Evolutionary conservation across 139 green algal species (phyloP).

Genomic region (Chlamydomonas urium): DNA sequence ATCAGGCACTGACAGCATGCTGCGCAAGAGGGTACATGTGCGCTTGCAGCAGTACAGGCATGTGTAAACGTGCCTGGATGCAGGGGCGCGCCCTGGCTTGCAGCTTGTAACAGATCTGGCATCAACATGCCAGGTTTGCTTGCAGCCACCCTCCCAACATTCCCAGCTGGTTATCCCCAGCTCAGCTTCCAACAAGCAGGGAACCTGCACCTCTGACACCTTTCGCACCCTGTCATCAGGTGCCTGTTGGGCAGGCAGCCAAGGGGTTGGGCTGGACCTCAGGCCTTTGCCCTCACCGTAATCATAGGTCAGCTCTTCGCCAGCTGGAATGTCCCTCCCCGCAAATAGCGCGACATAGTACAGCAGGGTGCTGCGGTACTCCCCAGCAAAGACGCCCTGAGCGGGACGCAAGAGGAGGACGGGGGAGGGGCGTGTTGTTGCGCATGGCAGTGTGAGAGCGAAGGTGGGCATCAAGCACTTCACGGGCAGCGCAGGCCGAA

Average conservation of each 20-base stretch:
- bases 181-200: background rate
- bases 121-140: background rate
- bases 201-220: background rate
- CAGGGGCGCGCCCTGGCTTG: background rate
- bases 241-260: background rate
- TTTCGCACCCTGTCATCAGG: background rate
- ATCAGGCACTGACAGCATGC: background rate
- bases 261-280: no score
- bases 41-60: background rate
- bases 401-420: no score
- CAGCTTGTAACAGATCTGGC: background rate
- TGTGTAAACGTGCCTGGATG: background rate
- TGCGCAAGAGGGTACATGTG: background rate
- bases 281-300: slow-evolving; percentile 31
- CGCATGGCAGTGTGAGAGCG: no score
- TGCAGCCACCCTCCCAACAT: background rate
- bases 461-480: no score
- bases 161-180: no score
- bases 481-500: no score
- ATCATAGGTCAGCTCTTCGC: slow-evolving; percentile 59
- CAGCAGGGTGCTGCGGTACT: slow-evolving; percentile 30
- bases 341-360: slow-evolving; percentile 53
- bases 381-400: slow-evolving; percentile 46
- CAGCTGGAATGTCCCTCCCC: slow-evolving; percentile 32
- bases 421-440: no score